Percentiles rank a stretch among this genome's conserved stretches.
phyloP scores from a whole-genome alignment of 1,139 yeast genomes.

The Pneumocystis sp. region DNA sequence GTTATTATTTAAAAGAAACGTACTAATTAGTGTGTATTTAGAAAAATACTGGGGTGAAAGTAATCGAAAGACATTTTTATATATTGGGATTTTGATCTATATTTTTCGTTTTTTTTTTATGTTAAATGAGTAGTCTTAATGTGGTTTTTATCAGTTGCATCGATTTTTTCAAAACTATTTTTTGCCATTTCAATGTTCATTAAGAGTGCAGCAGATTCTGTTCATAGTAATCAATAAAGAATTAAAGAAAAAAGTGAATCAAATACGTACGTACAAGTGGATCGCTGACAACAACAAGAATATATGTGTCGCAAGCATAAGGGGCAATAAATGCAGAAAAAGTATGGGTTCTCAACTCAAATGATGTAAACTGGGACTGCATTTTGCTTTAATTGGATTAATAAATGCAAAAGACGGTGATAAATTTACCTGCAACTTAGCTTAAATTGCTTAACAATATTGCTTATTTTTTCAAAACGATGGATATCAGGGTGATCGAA shows the following conservation, averaged over 20 bases:
- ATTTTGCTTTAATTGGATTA: constrained; percentile 37
- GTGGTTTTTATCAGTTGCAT: constrained; percentile 14
- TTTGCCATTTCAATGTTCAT: constrained; percentile 57
- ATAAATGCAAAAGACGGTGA: background rate
- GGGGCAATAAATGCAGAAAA: constrained; percentile 58
- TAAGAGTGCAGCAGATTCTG: constrained; percentile 36
- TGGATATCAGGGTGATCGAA: constrained; percentile 52
- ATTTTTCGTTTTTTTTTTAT: background rate
- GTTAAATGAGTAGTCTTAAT: background rate
- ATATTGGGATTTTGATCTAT: background rate
- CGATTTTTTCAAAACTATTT: constrained; percentile 48
- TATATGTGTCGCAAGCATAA: constrained; percentile 57
- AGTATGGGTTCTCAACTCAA: constrained; percentile 59
- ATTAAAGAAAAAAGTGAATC: constrained; percentile 26
- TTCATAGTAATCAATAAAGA: constrained; percentile 4
- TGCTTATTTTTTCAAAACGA: constrained; percentile 83
- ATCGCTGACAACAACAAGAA: constrained; percentile 46
- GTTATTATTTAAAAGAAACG: background rate
- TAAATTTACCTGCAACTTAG: constrained; percentile 44
- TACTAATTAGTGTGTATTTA: background rate
- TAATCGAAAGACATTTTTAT: background rate
- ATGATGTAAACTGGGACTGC: constrained; percentile 66
- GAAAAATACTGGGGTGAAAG: background rate
- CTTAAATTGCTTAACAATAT: constrained; percentile 84
- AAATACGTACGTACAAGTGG: constrained; percentile 16